Evolutionary conservation across 2,329 filamentous ascomycete genomes (phyloP).

Genomic region (Aschersonia sp.): DNA sequence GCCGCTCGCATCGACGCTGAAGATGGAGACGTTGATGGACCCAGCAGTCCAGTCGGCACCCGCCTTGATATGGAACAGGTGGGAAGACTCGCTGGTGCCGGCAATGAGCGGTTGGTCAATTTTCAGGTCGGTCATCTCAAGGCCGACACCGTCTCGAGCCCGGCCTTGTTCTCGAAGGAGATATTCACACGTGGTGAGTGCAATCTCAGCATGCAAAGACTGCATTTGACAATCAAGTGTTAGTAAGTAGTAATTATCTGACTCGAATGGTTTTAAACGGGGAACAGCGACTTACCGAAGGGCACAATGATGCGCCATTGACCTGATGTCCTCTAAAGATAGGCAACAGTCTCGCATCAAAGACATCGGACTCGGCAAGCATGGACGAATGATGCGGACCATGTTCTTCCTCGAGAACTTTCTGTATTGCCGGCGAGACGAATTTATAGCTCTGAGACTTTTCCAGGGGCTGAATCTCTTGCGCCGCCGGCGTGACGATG

Average conservation of each 20-base stretch:
- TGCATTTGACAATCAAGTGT: neutral
- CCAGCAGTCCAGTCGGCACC: slow-evolving; percentile 29
- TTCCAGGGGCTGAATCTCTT: neutral
- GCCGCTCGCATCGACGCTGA: slow-evolving; percentile 2
- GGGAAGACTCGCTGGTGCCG: slow-evolving; percentile 13
- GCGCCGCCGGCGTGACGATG: neutral
- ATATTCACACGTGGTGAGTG: slow-evolving; percentile 47
- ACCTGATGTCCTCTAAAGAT: neutral
- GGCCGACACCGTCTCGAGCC: slow-evolving; percentile 36
- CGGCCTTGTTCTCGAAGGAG: slow-evolving; percentile 48
- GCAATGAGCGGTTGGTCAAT: slow-evolving; percentile 37
- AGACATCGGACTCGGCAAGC: neutral
- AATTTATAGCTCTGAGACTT: neutral
- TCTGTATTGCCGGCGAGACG: neutral
- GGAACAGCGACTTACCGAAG: neutral
- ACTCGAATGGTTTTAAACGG: neutral
- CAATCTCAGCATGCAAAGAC: slow-evolving; percentile 42
- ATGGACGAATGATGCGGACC: neutral
- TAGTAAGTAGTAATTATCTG: neutral
- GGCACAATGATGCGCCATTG: neutral
- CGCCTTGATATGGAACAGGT: slow-evolving; percentile 15
- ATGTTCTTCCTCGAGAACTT: neutral
- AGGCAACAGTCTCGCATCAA: neutral
- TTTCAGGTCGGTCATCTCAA: slow-evolving; percentile 54
- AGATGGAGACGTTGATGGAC: slow-evolving; percentile 23